Conservation (phyloP, 2,329 filamentous ascomycete genomes). For the Claviceps monticola region DNA sequence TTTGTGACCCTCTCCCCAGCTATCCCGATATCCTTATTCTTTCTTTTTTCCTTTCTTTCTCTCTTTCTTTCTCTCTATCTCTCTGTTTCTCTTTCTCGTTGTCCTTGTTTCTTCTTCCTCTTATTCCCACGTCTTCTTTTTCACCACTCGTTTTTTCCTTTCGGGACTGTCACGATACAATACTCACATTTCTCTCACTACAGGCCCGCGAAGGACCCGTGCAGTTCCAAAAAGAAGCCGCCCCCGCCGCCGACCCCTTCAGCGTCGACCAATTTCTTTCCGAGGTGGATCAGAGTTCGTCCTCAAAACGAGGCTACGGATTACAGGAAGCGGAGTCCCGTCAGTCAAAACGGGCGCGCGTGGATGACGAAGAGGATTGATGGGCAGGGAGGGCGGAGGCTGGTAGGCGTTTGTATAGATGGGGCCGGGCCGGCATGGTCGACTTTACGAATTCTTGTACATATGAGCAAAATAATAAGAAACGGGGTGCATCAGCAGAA, state of each 20-base stretch:
- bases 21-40: too few species aligned
- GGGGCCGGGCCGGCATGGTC: too few species aligned
- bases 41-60: neutral
- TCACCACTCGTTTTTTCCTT: neutral
- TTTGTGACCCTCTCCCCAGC: too few species aligned
- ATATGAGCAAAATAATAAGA: too few species aligned
- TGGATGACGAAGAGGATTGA: conserved; percentile 55
- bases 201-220: conserved; percentile 79
- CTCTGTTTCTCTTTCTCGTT: neutral
- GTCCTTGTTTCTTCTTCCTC: neutral
- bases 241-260: conserved; percentile 62
- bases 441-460: too few species aligned
- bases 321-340: conserved; percentile 51
- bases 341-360: conserved; percentile 58
- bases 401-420: neutral
- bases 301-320: conserved; percentile 61
- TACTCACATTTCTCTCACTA: conserved; percentile 16
- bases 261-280: conserved; percentile 89
- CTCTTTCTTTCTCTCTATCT: neutral
- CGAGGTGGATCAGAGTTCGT: conserved; percentile 53
- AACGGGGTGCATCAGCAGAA: too few species aligned
- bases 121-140: neutral
- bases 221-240: conserved; percentile 76
- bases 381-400: neutral
- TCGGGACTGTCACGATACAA: neutral